Base-by-base conservation (phyloP, 202 grass and related monocot species). In the Carex sylvatica region DNA sequence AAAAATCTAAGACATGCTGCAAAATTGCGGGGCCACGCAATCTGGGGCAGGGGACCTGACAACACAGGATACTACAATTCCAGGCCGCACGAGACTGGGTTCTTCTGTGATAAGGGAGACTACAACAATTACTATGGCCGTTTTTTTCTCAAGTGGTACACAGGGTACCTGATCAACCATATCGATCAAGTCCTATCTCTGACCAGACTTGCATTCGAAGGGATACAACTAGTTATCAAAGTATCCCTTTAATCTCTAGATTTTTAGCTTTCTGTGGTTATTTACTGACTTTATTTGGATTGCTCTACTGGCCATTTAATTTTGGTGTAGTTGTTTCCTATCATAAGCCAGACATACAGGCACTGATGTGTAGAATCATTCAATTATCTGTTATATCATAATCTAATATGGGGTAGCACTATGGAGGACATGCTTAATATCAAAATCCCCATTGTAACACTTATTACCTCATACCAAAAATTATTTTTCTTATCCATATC, bases 61-160 rank as follows among this genome's bases (percentile, higher is more conserved):
- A 98, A 95, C 85, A 82, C 95, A 85, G 95, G 95, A 61, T 89
- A 91, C 79, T 98, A 98, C 90, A 98, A 95, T 89, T 95, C 92
- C 80, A 93, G 92, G 80, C 89, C 92, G 61, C 86, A 93, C 53
- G 90, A 98, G 85, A 93, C 92, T 86, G 91, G 90, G 2, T 98
- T 98, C 68, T 98, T 95, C 82, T 90, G 92, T 90, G 95, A 95
- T 3, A 93, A 91, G 80, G 95, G 92, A 74, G 95, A 93, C 83
- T 98, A 98, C 77, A 84, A 94, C 83, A 93, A 89, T 79, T 93
- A 93, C 77, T 98, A 95, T 46, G 92, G 90, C 22, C 90, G 89
- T 2, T 98, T 98, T 85, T 98, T 98, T 42, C 95, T 98, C 80
- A 91, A 93, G 74, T 98, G 95, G 95, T 98, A 95, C 85, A 90